phyloP scores from a whole-genome alignment of 148 eudicot genomes.

The Dysphania ambrosioides region DNA sequence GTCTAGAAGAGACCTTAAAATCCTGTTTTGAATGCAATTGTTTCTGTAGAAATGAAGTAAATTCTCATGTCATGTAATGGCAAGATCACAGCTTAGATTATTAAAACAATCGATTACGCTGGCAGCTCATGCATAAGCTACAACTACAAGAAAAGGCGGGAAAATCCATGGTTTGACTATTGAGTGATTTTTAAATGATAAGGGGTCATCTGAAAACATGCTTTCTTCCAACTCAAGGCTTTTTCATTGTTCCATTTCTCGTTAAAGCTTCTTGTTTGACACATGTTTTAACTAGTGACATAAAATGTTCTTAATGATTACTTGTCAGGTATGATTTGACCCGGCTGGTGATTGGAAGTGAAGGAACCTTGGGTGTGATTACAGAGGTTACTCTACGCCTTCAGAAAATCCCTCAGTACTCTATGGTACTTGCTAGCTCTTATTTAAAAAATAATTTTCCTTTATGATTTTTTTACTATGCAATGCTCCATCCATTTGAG shows the following conservation, averaged over 20 bases:
- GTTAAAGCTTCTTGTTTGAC: not conserved
- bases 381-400: constrained; percentile 95
- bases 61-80: too few species aligned
- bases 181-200: too few species aligned
- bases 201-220: too few species aligned
- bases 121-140: not conserved
- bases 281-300: constrained; percentile 3
- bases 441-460: not conserved
- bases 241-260: not conserved
- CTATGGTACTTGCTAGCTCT: constrained; percentile 55
- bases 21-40: not conserved
- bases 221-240: not conserved
- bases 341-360: constrained; percentile 93
- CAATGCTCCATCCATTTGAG: not conserved
- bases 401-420: constrained; percentile 79
- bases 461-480: not conserved
- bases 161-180: too few species aligned
- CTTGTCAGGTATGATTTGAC: constrained; percentile 79
- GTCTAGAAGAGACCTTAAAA: too few species aligned
- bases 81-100: not conserved
- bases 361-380: constrained; percentile 96
- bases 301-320: constrained; percentile 3
- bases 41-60: not conserved
- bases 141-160: not conserved
- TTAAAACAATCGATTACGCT: not conserved